Conservation (phyloP, 2,329 filamentous ascomycete genomes). For the Fusarium dimerum region DNA sequence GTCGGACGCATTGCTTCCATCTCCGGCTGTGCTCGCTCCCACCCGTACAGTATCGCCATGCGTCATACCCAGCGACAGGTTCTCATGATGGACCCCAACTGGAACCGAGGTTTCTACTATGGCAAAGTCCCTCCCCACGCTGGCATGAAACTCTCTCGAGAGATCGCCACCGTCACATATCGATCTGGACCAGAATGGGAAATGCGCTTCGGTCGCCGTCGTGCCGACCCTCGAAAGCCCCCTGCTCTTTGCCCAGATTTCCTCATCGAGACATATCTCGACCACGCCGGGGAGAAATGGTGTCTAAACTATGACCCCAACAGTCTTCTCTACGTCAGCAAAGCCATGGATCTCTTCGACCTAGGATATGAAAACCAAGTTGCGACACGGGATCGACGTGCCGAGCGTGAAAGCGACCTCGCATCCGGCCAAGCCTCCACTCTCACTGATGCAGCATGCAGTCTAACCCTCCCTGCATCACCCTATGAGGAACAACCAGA, state of each 20-base stretch:
- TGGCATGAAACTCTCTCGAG: constrained; percentile 95
- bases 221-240: constrained; percentile 82
- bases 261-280: constrained; percentile 95
- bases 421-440: constrained; percentile 54
- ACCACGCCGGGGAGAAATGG: constrained; percentile 98
- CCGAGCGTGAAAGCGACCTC: constrained; percentile 60
- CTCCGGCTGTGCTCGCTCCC: constrained; percentile 88
- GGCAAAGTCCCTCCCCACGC: constrained; percentile 84
- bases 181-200: constrained; percentile 97
- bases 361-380: constrained; percentile 72
- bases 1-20: constrained; percentile 85
- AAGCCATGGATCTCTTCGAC: constrained; percentile 98
- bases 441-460: constrained; percentile 55
- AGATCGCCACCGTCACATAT: constrained; percentile 98
- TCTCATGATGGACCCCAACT: constrained; percentile 98
- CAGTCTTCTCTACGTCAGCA: constrained; percentile 92
- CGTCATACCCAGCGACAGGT: constrained; percentile 96
- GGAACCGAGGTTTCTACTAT: constrained; percentile 95
- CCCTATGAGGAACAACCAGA: constrained; percentile 84
- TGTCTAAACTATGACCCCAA: constrained; percentile 96
- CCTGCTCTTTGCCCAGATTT: constrained; percentile 97
- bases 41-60: constrained; percentile 99
- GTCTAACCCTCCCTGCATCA: constrained; percentile 75
- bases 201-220: constrained; percentile 82
- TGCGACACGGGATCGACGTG: constrained; percentile 62